Percentiles rank a stretch among this genome's conserved stretches.
These are phyloP conservation scores for Saturnispora gosingensis DNA, from an alignment of 805 yeast genomes.

Conservation along the genomic window DNA sequence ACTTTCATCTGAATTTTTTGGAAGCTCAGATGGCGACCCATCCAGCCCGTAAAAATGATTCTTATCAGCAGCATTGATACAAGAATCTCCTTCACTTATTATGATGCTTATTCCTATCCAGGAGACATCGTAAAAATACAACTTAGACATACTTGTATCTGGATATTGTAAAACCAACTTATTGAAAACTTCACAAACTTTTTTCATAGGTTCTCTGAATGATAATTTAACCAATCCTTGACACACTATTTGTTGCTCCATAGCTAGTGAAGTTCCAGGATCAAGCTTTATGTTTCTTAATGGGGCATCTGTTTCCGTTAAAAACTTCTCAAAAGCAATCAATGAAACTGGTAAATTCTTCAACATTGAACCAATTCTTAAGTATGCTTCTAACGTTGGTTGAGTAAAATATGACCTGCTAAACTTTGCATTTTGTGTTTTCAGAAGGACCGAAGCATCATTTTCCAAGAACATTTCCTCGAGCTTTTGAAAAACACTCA, in stretches of 20 bases:
- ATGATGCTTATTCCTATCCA: conserved; percentile 44
- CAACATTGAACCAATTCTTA: conserved; percentile 39
- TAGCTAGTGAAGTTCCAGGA: conserved; percentile 32
- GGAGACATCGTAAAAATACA: conserved; percentile 54
- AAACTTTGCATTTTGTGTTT: conserved; percentile 7
- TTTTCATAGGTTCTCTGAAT: conserved; percentile 29
- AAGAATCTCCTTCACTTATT: neutral
- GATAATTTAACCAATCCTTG: conserved; percentile 46
- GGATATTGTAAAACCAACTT: conserved; percentile 30
- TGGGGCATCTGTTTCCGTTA: conserved; percentile 46
- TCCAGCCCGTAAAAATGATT: conserved; percentile 1
- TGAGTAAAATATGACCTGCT: conserved; percentile 20
- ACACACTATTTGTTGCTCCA: conserved; percentile 56
- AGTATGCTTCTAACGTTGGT: conserved; percentile 46
- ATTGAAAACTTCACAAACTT: conserved; percentile 40
- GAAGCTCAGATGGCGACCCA: neutral
- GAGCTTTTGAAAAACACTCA: conserved; percentile 23
- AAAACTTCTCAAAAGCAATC: conserved; percentile 48
- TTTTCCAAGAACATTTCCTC: conserved; percentile 21
- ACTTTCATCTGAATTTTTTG: neutral
- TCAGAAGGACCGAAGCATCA: conserved; percentile 18
- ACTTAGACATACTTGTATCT: conserved; percentile 40
- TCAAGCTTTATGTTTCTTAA: conserved; percentile 31
- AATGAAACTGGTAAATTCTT: conserved; percentile 47
- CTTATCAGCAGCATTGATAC: neutral